These are phyloP conservation scores for Colletotrichum salicis DNA, from an alignment of 2,329 filamentous ascomycete genomes.

Conservation along the genomic window DNA sequence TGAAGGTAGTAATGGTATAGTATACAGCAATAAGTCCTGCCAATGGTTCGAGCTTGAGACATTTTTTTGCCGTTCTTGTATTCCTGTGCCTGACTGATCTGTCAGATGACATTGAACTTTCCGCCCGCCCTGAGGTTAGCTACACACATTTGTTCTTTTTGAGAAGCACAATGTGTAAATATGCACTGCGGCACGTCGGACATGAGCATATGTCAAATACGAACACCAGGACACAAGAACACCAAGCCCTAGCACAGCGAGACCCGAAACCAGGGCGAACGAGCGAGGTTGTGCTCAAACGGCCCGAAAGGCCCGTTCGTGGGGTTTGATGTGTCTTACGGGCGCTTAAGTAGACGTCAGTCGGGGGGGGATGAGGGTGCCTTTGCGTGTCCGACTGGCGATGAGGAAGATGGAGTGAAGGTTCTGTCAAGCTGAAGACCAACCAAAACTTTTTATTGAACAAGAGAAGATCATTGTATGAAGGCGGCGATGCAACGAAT, in stretches of 20 bases:
- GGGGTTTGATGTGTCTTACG: constrained; percentile 15
- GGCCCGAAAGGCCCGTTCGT: constrained; percentile 21
- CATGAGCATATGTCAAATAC: background rate
- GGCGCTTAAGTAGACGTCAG: constrained; percentile 35
- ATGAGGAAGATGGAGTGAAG: background rate
- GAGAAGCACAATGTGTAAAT: constrained; percentile 13
- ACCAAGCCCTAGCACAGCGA: constrained; percentile 4
- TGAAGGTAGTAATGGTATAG: background rate
- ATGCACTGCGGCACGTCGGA: constrained; percentile 23
- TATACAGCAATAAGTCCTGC: background rate
- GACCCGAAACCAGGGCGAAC: constrained; percentile 30
- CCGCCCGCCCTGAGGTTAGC: background rate
- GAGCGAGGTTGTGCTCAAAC: constrained; percentile 18
- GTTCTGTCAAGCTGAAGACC: background rate
- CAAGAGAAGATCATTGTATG: background rate
- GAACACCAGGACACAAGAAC: background rate
- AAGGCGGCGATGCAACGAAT: too few relatives aligned
- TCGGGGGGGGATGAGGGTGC: constrained; percentile 4
- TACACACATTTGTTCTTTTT: background rate
- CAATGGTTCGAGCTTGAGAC: constrained; percentile 15
- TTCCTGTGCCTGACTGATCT: background rate
- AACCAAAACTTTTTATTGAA: background rate
- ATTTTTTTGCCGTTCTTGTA: background rate
- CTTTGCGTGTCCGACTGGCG: background rate
- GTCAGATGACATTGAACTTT: background rate